Conservation (phyloP, 805 yeast genomes). For the Teunomyces pallodes region DNA sequence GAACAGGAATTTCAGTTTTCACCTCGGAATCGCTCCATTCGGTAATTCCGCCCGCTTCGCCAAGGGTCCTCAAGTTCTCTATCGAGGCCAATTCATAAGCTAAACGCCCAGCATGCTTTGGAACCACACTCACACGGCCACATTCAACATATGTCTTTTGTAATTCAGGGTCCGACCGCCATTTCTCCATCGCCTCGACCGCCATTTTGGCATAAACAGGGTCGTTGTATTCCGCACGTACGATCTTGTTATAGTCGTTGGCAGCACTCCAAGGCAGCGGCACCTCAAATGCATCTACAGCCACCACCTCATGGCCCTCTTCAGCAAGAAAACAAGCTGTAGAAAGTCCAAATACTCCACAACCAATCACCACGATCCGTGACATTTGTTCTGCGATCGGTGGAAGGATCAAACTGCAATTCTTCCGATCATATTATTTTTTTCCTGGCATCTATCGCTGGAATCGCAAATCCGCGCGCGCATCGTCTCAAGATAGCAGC, state of each 20-base stretch:
- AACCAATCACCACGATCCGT: neutral
- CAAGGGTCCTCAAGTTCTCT: neutral
- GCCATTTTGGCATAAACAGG: neutral
- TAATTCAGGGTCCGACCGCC: neutral
- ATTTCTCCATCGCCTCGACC: neutral
- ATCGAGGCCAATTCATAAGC: neutral
- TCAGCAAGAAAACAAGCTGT: neutral
- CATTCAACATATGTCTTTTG: neutral
- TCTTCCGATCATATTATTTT: neutral
- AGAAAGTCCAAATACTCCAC: neutral
- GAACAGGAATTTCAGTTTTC: neutral
- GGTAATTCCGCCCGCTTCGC: neutral
- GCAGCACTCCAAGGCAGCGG: conserved; percentile 1
- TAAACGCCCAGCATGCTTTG: neutral
- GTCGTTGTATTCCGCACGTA: conserved; percentile 1
- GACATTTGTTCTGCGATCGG: neutral
- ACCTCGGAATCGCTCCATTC: neutral
- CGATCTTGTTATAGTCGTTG: neutral
- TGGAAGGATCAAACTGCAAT: neutral
- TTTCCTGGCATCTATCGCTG: too few species aligned
- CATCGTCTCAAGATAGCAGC: neutral
- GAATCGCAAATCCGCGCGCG: neutral
- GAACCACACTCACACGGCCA: neutral
- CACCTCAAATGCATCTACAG: neutral
- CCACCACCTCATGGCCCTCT: neutral